These are phyloP conservation scores for Pterulicium gracile DNA, from an alignment of 1,284 basidiomycete genomes.

Conservation along the genomic window DNA sequence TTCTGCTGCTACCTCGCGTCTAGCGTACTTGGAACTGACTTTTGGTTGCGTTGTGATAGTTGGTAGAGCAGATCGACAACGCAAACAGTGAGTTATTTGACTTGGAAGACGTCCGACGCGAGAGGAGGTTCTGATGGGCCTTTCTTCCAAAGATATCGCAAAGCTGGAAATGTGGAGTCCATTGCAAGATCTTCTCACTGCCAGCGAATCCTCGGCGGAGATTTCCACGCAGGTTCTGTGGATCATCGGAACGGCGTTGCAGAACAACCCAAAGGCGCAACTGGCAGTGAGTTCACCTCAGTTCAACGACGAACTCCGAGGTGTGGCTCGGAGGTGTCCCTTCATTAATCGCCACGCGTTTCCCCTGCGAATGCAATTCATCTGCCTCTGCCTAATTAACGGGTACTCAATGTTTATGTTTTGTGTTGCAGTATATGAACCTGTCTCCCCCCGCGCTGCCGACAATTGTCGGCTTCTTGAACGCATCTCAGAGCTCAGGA, in stretches of 20 bases:
- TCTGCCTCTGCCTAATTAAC: no score
- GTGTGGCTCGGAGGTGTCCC: no score
- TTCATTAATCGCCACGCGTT: background rate
- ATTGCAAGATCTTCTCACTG: conserved; percentile 56
- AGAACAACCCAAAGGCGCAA: conserved; percentile 93
- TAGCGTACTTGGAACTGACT: no score
- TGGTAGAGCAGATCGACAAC: conserved; percentile 93
- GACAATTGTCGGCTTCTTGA: conserved; percentile 53
- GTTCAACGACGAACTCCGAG: no score
- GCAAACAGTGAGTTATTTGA: conserved; percentile 63
- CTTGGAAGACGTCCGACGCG: background rate
- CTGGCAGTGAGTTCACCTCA: conserved; percentile 48
- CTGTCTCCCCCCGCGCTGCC: conserved; percentile 61
- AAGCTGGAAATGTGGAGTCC: conserved; percentile 83
- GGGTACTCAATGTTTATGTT: background rate
- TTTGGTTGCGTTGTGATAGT: no score
- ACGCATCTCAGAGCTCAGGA: conserved; percentile 34
- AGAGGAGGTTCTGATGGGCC: background rate
- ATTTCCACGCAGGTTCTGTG: conserved; percentile 75
- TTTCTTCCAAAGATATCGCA: conserved; percentile 72
- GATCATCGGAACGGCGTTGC: conserved; percentile 90
- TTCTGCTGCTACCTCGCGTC: no score
- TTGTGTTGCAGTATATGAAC: conserved; percentile 42
- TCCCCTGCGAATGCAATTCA: no score
- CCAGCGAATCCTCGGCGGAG: conserved; percentile 40